Conservation (phyloP, 495 filamentous ascomycete genomes). For the Aspergillus coremiiformis region DNA sequence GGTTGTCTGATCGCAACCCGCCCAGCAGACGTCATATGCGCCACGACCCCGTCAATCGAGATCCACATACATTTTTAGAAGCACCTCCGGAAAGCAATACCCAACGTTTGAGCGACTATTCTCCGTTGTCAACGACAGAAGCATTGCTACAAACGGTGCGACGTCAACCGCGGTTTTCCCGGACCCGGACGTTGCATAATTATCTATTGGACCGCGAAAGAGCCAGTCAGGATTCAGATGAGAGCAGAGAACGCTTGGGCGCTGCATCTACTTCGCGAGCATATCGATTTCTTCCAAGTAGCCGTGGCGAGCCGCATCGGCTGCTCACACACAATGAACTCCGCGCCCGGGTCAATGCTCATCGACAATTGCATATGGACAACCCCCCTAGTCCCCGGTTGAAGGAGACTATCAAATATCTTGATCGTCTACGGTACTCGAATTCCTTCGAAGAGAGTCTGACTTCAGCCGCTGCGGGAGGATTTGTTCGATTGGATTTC, state of each 20-base stretch:
- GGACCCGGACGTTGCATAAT: constrained; percentile 38
- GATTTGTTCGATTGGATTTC: constrained; percentile 39
- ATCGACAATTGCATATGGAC: constrained; percentile 45
- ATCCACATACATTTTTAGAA: constrained; percentile 8
- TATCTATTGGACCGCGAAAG: constrained; percentile 42
- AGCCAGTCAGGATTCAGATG: constrained; percentile 25
- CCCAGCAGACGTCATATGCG: constrained; percentile 24
- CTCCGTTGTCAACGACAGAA: constrained; percentile 32
- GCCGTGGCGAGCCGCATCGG: constrained; percentile 25
- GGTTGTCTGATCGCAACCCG: constrained; percentile 22
- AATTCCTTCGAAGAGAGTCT: constrained; percentile 50
- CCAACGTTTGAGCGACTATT: constrained; percentile 13
- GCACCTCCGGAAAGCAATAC: constrained; percentile 17
- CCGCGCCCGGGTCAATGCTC: constrained; percentile 41
- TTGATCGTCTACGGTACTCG: constrained; percentile 53
- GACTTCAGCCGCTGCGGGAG: constrained; percentile 41
- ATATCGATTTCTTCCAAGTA: constrained; percentile 31
- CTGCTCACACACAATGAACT: constrained; percentile 36
- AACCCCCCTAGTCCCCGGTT: constrained; percentile 37
- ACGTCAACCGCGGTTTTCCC: constrained; percentile 40
- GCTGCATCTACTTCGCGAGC: constrained; percentile 23
- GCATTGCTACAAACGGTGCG: constrained; percentile 43
- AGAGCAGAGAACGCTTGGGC: constrained; percentile 22
- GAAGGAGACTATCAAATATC: constrained; percentile 58
- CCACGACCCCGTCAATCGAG: constrained; percentile 15